These are phyloP conservation scores for Plasmodium gonderi DNA, from an alignment of 169 alveolate genomes.

Conservation along the genomic window DNA sequence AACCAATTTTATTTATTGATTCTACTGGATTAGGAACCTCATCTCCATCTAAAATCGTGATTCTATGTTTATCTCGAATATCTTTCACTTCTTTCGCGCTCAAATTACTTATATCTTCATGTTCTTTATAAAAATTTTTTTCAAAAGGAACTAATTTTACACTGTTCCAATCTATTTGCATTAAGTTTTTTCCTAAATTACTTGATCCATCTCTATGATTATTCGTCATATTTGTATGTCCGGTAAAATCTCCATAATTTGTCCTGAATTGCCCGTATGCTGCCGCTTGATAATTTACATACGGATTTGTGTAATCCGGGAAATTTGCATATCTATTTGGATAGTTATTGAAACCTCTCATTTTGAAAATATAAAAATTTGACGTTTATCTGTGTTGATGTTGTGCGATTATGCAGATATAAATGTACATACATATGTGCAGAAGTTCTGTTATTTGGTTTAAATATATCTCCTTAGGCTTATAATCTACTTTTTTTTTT, in stretches of 20 bases:
- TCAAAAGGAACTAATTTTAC: slow-evolving; percentile 91
- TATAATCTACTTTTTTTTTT: too few relatives aligned
- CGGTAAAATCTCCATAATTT: slow-evolving; percentile 29
- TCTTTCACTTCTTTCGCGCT: slow-evolving; percentile 89
- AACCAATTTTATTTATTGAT: slow-evolving; percentile 91
- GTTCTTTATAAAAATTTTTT: slow-evolving; percentile 94
- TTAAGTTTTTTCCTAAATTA: slow-evolving; percentile 84
- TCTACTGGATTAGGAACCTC: slow-evolving; percentile 94
- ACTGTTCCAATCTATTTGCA: slow-evolving; percentile 89
- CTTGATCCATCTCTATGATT: slow-evolving; percentile 26
- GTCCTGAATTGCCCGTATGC: slow-evolving; percentile 29
- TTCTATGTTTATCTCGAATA: slow-evolving; percentile 87
- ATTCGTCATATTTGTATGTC: not conserved
- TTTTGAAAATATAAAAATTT: too few relatives aligned
- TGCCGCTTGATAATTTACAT: slow-evolving; percentile 34
- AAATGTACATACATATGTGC: not conserved
- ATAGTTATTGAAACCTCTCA: slow-evolving; percentile 52
- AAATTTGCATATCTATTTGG: not conserved
- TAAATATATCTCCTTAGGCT: too few relatives aligned
- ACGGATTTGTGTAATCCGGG: slow-evolving; percentile 29
- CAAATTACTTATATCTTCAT: slow-evolving; percentile 87
- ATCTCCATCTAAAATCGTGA: slow-evolving; percentile 90
- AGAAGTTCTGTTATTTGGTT: not conserved
- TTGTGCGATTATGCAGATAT: not conserved
- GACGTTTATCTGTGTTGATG: not conserved